Conservation (phyloP, 2,329 filamentous ascomycete genomes). For the Geosmithia morbida region DNA sequence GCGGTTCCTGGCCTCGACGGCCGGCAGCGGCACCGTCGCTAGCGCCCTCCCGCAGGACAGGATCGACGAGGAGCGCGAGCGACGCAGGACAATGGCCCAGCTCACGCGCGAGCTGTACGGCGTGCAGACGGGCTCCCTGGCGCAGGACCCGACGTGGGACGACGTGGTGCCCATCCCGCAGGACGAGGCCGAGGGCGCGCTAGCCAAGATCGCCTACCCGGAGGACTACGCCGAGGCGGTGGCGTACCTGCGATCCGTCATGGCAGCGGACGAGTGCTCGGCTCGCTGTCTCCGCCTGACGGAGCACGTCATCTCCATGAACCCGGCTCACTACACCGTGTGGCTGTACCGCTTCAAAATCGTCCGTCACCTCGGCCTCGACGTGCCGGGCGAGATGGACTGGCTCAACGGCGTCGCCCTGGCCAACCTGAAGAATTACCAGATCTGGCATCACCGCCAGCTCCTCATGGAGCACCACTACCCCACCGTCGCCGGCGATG, state of each 20-base stretch:
- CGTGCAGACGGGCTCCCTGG: constrained; percentile 25
- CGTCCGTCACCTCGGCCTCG: constrained; percentile 50
- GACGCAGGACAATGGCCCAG: constrained; percentile 35
- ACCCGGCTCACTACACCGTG: constrained; percentile 95
- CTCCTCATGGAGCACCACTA: constrained; percentile 46
- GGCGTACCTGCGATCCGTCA: constrained; percentile 83
- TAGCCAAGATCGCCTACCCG: constrained; percentile 87
- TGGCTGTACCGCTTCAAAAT: constrained; percentile 90
- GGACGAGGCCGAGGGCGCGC: constrained; percentile 67
- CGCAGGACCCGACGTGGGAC: constrained; percentile 63
- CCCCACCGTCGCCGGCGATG: constrained; percentile 40
- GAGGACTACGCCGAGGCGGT: constrained; percentile 83
- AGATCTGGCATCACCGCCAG: constrained; percentile 78
- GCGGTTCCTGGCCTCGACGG: constrained; percentile 19
- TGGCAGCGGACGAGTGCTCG: constrained; percentile 77
- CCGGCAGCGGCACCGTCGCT: not conserved
- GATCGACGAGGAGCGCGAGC: constrained; percentile 27
- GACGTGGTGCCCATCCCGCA: constrained; percentile 74
- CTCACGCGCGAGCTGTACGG: constrained; percentile 39
- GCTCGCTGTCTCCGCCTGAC: constrained; percentile 68
- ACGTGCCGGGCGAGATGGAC: constrained; percentile 56
- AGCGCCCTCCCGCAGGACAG: not conserved
- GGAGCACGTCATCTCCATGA: constrained; percentile 79
- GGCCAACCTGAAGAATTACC: constrained; percentile 89
- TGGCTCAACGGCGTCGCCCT: constrained; percentile 83